Evolutionary conservation across 176 grass and related monocot genomes (phyloP), one percentile per base, ranked within the genome.

Genomic region (Olyra latifolia): DNA sequence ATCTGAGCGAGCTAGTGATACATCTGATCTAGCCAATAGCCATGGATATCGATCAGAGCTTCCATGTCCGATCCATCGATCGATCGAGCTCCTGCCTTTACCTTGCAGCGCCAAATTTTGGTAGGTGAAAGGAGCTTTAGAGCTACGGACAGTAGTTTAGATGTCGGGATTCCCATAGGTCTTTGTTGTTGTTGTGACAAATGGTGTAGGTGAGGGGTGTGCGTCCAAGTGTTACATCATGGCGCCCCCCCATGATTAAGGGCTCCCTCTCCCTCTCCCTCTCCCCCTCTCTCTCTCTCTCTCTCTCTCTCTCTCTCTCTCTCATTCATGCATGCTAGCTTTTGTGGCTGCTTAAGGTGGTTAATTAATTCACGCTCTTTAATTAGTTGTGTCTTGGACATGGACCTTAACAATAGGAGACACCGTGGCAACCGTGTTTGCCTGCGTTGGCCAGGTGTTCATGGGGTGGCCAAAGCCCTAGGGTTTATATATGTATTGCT

Each of bases 131-230:
- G 89, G 85, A 91, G 74, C 86, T 85, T 85, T 81, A 72, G 82
- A 88, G 86, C 86, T 91, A 91, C 72, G 83, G 86, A 73, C 65
- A 84, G 87, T 89, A 89, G 87, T 89, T 89, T 89, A 80, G 87
- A 85, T 75, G 87, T 89, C 82, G 77, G 66, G 76, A 79, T 89
- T 89, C 82, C 77, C 46, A 74, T 71, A 57, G 66, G 82, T 72
- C 89, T 69, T 88, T 85, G 74, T 76, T 81, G 59, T 64, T 81
- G 71, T 48, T 84, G 66, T 88, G 83, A 69, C 83, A 82, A 81
- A 64, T 85, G 87, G 57, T 85, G 82, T 88, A 82, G 90, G 86
- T 88, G 78, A 82, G 53, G 62, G 53, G 90, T 85, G 90, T 78
- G 73, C 56, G 54, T 91, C 90, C 62, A 62, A 53, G 74, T 74